Evolutionary conservation across 75 land plant species (phyloP).

Genomic region (Picea sitchensis): DNA sequence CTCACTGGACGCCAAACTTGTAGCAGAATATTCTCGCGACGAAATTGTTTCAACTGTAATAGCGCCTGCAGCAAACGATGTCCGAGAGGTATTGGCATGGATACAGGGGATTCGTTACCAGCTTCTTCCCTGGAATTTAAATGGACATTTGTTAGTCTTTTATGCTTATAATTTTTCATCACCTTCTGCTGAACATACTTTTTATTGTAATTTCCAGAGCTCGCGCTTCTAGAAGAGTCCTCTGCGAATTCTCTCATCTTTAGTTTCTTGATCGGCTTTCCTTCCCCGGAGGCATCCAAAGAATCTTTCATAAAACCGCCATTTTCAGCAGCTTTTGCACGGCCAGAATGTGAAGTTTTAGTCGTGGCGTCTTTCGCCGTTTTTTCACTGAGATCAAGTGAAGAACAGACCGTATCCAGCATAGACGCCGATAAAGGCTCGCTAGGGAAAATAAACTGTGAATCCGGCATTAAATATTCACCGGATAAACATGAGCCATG

Average conservation of each 20-base stretch:
- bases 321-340: no score
- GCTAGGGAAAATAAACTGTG: no score
- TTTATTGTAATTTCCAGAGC: not conserved
- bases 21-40: constrained; percentile 19
- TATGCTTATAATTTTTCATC: not conserved
- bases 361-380: not conserved
- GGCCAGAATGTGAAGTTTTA: not conserved
- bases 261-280: not conserved
- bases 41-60: constrained; percentile 8
- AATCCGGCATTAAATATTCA: not conserved
- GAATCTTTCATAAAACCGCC: no score
- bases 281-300: not conserved
- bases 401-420: not conserved
- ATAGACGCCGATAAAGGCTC: not conserved
- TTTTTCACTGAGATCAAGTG: not conserved
- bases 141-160: not conserved
- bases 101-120: not conserved
- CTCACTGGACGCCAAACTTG: constrained; percentile 41
- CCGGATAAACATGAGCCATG: not conserved
- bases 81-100: constrained; percentile 3
- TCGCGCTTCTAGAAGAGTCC: not conserved
- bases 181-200: not conserved
- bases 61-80: constrained; percentile 28
- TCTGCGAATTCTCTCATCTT: not conserved
- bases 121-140: not conserved